Base-by-base conservation (phyloP, 228 moss, liverwort and hornwort genomes). In the Sphagnum magellanicum region DNA sequence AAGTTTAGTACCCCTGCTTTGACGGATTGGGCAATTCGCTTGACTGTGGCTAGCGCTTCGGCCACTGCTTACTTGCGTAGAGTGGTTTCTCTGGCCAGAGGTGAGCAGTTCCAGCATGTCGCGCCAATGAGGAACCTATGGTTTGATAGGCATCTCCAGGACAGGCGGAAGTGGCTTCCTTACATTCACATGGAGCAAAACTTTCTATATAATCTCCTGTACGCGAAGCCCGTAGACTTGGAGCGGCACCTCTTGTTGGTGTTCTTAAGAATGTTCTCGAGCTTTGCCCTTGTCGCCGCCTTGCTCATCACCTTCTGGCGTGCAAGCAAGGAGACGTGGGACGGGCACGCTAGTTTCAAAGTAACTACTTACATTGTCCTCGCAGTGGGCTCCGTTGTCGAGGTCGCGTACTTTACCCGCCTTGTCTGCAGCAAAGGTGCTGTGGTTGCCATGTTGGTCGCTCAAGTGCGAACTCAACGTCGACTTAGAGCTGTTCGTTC, bases 1-100 rank as follows among this genome's bases (percentile, higher is more conserved):
- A 47, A 4, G 4, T 17, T 64, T 32, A 32, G 32, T 0, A 64
- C 70, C 16, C 0, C 60, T 8, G 1, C 0, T 15, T 5, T 59
- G 50, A 5, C 51, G 6, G 10, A 16, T 9, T 51, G 75, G 59
- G 52, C 70, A 6, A n/a, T 46, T 52, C 59, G 49, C n/a, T 52
- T 75, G 60, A 50, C 49, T 5, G 69, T 75, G 6, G 75, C 75
- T 46, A 58, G 59, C 53, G 75, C 75, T 59, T 75, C 75, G 51
- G 69, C 75, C 3, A 58, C 32, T 7, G 70, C 75, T 10, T 70
- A 75, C 50, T 60, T 75, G 5, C 59, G 70, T 0, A 13, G 75
- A 46, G 1, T 75, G 47, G 53, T 65, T 70, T 48, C 61, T 0
- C 16, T 74, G 3, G 16, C 3, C 17, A 68, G 64, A 69, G 48